Evolutionary conservation across 148 eudicot species (phyloP), one percentile per base, ranked within the genome.

Genomic region (Camellia granthamiana): DNA sequence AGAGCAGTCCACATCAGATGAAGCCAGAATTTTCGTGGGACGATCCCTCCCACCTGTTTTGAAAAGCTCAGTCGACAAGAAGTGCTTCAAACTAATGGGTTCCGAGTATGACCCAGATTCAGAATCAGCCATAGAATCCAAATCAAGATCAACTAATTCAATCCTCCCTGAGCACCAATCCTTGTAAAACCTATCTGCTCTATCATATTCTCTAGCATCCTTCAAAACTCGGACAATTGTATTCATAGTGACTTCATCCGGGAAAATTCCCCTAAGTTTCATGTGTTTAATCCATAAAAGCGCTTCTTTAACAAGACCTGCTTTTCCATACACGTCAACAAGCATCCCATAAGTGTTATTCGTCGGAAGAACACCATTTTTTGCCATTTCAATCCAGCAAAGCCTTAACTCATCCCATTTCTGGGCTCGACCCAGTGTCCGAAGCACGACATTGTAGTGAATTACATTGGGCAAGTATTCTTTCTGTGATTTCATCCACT

Each of bases 381-480:
- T 88, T 0, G 97, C 93, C 98, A 94, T 94, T 18, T 94, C 97
- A 81, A 91, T 89, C 97, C 98, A 94, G 75, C 90, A 89, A 74
- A 90, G 83, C 89, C 98, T 91, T 82, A 94, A 79, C 61, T 90
- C 95, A 84, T 94, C 97, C 98, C 98, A 94, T 77, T 90, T 91
- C 69, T 87, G 89, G 42, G 95, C 97, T 64, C 90, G 88, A 79
- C 98, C 97, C 21, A 94, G 79, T 14, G 82, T 81, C 16, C 97
- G 83, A 61, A 94, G 88, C 81, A 94, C 98, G 4, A 94, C 92
- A 83, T 94, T 92, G 61, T 94, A 94, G 61, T 94, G 98, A 84
- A 94, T 91, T 54, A 91, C 93, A 85, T 94, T 94, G 11, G 92
- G 89, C 63, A 78, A 71, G 72, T 92, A 92, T 44, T 90, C 92